phyloP scores from a whole-genome alignment of 2,329 filamentous ascomycete genomes.

The Apiospora kogelbergensis region DNA sequence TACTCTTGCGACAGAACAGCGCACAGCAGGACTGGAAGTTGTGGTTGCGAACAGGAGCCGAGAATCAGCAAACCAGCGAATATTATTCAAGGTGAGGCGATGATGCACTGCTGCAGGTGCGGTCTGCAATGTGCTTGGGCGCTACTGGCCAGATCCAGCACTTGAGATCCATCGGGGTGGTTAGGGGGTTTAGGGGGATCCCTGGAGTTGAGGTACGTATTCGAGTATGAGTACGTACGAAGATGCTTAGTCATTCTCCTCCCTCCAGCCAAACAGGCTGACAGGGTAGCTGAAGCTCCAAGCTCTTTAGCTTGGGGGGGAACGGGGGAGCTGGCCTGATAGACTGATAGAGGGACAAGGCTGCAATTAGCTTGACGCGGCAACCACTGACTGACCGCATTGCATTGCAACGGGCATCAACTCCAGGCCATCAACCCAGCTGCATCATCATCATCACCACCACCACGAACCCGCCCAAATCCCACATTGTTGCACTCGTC shows the following conservation, averaged over 20 bases:
- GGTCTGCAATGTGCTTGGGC: neutral
- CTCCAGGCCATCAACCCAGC: constrained; percentile 8
- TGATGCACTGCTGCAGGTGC: neutral
- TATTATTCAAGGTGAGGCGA: neutral
- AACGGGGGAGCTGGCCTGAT: constrained; percentile 1
- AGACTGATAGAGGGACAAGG: neutral
- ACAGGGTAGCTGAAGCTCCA: neutral
- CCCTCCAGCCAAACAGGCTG: neutral
- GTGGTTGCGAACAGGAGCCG: neutral
- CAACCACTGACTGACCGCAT: constrained; percentile 12
- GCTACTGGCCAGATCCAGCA: neutral
- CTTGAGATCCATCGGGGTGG: neutral
- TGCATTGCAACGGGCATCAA: neutral
- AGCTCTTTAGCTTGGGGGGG: neutral
- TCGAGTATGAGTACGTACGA: neutral
- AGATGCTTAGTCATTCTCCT: constrained; percentile 5
- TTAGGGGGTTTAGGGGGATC: neutral
- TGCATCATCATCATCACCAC: constrained; percentile 15
- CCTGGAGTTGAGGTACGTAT: neutral
- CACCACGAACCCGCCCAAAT: constrained; percentile 8
- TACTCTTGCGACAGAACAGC: neutral
- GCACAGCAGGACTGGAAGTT: neutral
- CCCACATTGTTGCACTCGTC: neutral
- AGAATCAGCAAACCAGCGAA: neutral
- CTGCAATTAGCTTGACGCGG: constrained; percentile 11